Base-by-base conservation (phyloP, 2,329 filamentous ascomycete genomes). In the Nothophaeocryptopus gaeumannii region DNA sequence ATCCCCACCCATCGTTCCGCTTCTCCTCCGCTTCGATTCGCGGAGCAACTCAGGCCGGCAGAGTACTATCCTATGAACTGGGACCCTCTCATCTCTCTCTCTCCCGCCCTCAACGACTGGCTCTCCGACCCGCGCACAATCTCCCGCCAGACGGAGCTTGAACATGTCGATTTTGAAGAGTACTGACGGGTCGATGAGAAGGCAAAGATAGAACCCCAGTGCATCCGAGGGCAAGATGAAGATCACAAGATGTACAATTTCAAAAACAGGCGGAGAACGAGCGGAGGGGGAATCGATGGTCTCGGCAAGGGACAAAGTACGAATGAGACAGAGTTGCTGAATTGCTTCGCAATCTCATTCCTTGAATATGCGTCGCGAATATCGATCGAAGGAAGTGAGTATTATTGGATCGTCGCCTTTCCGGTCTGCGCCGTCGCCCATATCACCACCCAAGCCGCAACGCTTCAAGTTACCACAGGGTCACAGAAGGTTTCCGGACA, bases 371-470 rank as follows among this genome's bases (percentile, higher is more conserved):
- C 11, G 15, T n/a, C n/a, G n/a, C n/a, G n/a, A n/a, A 12, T 29
- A n/a, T 10, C 35, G 3, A 26, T 13, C 8, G 26, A 5, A 13
- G 20, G 35, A 16, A 12, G 35, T 10, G 10, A 30, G 11, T 20
- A 43, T 14, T 52, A 47, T 12, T 52, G 50, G 50, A 16, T 52
- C 9, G 20, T 52, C 14, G 50, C 50, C 29, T 47, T 52, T 16
- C 44, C 44, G 4, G 35, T 44, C 8, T 43, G 39, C 8, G 45
- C 39, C 7, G 30, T 52, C 15, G 39, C 44, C 3, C 26, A 29
- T 15, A 15, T 13, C 9, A 40, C 33, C 11, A 14, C 15, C 30
- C 15, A 35, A 15, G n/a, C 35, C 5, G 4, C 9, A 15, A 9
- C 38, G 15, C n/a, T 15, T n/a, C 16, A 26, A 20, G n/a, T 5